Base-by-base conservation (phyloP, 257 asterid species). In the Apocynum venetum region DNA sequence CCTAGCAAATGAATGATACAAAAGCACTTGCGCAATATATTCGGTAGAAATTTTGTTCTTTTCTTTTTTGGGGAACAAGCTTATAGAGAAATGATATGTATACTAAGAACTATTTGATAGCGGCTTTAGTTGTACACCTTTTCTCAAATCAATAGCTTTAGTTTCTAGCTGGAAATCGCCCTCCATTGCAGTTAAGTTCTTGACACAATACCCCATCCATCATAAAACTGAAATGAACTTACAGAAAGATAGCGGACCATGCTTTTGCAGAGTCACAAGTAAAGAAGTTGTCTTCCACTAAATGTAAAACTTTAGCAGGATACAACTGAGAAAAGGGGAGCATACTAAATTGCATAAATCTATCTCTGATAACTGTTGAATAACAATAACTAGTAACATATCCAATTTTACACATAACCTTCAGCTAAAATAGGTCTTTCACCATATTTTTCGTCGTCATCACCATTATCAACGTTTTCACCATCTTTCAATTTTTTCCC, bases 381-480 rank as follows among this genome's bases (percentile, higher is more conserved):
- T 40, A 67, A 41, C 71, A 53, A 41, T 40, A 67, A 41, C 71
- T 13, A 38, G 4, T 8, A 66, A 66, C 13, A 4, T 0, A 1
- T 40, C 41, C 31, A 52, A 8, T 67, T 64, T 76, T 76, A 81
- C 31, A 77, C 87, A 47, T 40, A 82, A 56, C 85, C 90, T 85
- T 91, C 93, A 51, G 70, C 89, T 72, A 88, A 83, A 80, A 74
- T 88, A 10, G 92, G 92, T 41, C 72, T 82, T 61, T 87, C 84
- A 11, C 74, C 71, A 3, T 53, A 76, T 40, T 77, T 73, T 13
- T 73, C 75, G 12, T 80, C 87, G 2, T 75, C 83, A 35, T 64
- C 84, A 8, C 76, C 89, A 11, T 19, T 88, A 76, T 71, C 86
- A 60, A 80, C 87, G 79, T 40, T 75, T 43, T 70, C 61, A 53